These are phyloP conservation scores for Alternaria sp. DNA, from an alignment of 2,329 filamentous ascomycete genomes.

Conservation along the genomic window DNA sequence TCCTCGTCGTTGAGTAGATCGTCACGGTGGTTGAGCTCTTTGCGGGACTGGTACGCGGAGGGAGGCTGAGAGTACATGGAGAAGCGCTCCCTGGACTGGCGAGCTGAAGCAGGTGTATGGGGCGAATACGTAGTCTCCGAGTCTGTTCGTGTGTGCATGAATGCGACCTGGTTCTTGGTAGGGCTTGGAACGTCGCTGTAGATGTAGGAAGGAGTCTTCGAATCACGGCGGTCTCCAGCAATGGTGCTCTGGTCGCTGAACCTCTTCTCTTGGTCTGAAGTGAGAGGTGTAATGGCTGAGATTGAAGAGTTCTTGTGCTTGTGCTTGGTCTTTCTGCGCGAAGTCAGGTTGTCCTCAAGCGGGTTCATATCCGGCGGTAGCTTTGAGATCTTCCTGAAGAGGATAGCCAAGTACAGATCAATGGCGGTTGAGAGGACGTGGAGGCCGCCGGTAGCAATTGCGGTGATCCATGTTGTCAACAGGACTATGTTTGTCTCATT, in stretches of 20 bases:
- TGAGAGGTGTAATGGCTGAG: conserved; percentile 51
- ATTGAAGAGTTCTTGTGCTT: conserved; percentile 73
- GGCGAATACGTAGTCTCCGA: conserved; percentile 61
- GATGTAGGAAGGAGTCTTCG: conserved; percentile 39
- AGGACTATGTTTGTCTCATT: conserved; percentile 66
- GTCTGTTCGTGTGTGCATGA: conserved; percentile 78
- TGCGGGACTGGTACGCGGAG: conserved; percentile 47
- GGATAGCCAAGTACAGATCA: conserved; percentile 75
- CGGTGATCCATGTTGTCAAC: conserved; percentile 70
- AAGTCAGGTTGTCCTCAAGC: conserved; percentile 82
- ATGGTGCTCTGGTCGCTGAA: conserved; percentile 57
- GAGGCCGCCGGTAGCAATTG: conserved; percentile 68
- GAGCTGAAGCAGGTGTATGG: conserved; percentile 58
- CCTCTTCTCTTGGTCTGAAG: conserved; percentile 66
- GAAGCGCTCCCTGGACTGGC: conserved; percentile 58
- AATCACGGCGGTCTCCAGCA: conserved; percentile 43
- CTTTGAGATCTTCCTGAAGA: conserved; percentile 80
- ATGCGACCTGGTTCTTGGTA: conserved; percentile 67
- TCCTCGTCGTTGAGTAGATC: conserved; percentile 36
- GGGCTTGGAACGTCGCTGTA: conserved; percentile 37
- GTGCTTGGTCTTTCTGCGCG: conserved; percentile 67
- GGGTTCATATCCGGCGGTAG: conserved; percentile 97
- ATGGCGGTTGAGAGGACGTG: conserved; percentile 74
- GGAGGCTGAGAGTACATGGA: conserved; percentile 54
- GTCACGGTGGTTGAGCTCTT: conserved; percentile 44